phyloP scores from a whole-genome alignment of 257 asterid species.

The Nicotiana benthamiana region DNA sequence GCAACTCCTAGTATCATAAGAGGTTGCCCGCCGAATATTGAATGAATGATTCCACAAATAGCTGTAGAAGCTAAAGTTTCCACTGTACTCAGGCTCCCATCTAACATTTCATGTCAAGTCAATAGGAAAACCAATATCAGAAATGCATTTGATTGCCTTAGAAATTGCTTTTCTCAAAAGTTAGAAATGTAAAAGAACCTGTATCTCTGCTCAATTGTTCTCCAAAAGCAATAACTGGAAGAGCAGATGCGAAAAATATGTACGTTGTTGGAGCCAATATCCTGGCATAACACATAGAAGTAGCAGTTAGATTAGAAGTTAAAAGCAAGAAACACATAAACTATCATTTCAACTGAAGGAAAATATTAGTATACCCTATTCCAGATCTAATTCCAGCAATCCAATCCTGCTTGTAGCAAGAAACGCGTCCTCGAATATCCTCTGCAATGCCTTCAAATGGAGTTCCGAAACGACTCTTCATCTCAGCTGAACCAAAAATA shows the following conservation, averaged over 20 bases:
- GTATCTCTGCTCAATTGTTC: conserved; percentile 24
- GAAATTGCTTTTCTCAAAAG: background rate
- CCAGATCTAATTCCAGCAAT: conserved; percentile 17
- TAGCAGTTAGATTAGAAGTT: background rate
- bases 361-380: background rate
- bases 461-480: background rate
- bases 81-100: conserved; percentile 11
- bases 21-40: conserved; percentile 13
- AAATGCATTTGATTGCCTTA: background rate
- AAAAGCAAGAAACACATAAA: background rate
- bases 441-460: conserved; percentile 15
- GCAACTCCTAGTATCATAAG: conserved; percentile 16
- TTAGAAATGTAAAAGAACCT: conserved; percentile 1
- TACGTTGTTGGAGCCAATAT: conserved; percentile 25
- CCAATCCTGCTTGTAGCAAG: conserved; percentile 26
- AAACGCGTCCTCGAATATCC: conserved; percentile 15
- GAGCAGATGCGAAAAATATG: conserved; percentile 26
- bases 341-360: background rate
- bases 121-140: background rate
- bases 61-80: conserved; percentile 18
- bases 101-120: background rate
- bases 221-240: conserved; percentile 26
- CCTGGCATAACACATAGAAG: background rate
- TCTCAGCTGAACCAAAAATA: background rate
- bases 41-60: conserved; percentile 14